phyloP scores from a whole-genome alignment of 208 protist genomes.

The Leishmania turanica region DNA sequence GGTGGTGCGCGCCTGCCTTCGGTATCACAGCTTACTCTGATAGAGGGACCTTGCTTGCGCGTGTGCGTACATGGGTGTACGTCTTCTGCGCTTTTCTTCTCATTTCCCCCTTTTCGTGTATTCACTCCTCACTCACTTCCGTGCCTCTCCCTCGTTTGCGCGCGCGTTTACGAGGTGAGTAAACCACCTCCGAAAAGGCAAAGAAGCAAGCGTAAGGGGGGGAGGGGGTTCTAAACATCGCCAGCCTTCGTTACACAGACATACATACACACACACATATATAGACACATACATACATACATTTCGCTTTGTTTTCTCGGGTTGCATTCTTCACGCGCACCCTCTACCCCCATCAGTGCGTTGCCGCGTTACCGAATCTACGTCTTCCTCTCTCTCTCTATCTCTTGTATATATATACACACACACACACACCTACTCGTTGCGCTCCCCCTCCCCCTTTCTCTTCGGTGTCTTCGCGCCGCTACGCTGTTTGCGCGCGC shows the following conservation, averaged over 20 bases:
- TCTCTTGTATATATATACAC: background rate
- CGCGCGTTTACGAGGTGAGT: background rate
- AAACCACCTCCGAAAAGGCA: background rate
- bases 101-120: background rate
- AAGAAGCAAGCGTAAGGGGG: background rate
- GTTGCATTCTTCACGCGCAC: background rate
- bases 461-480: background rate
- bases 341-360: background rate
- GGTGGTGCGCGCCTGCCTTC: background rate
- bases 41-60: background rate
- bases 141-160: background rate
- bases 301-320: background rate
- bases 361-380: background rate
- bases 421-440: background rate
- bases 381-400: background rate
- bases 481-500: background rate
- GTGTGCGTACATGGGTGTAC: slow-evolving; percentile 5
- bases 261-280: background rate
- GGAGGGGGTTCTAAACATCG: background rate
- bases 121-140: background rate
- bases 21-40: background rate
- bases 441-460: background rate
- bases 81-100: slow-evolving; percentile 5
- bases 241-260: background rate
- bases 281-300: background rate